These are phyloP conservation scores for Clausena lansium DNA, from an alignment of 345 rosid species.

Conservation along the genomic window DNA sequence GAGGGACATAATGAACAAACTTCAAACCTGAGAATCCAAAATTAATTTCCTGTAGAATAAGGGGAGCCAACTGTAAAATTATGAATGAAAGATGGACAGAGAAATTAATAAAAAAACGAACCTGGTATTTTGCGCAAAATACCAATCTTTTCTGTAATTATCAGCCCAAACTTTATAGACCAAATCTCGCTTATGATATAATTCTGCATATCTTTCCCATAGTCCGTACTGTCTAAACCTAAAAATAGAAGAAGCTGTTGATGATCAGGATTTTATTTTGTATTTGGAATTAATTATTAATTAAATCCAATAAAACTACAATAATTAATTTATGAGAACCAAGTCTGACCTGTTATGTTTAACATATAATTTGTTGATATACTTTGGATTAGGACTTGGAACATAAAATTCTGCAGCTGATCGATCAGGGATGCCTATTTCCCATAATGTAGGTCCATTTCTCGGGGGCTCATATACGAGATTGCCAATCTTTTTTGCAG, in stretches of 20 bases:
- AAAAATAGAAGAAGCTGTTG: conserved; percentile 9
- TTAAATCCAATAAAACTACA: too few relatives aligned
- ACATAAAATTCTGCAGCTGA: conserved; percentile 71
- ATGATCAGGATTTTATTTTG: not conserved
- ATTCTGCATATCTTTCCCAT: conserved; percentile 79
- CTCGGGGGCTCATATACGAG: conserved; percentile 72
- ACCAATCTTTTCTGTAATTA: conserved; percentile 78
- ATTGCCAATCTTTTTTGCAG: conserved; percentile 57
- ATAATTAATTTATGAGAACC: too few relatives aligned
- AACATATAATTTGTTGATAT: conserved; percentile 58
- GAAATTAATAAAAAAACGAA: conserved; percentile 2
- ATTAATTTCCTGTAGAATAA: not conserved
- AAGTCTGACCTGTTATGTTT: conserved; percentile 65
- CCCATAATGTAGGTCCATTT: conserved; percentile 87
- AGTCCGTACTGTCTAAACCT: conserved; percentile 94
- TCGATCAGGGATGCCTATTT: conserved; percentile 85
- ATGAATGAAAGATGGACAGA: too few relatives aligned
- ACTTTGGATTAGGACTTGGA: conserved; percentile 74
- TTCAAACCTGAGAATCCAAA: too few relatives aligned
- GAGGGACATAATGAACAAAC: too few relatives aligned
- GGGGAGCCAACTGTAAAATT: too few relatives aligned
- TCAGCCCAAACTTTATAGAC: conserved; percentile 67
- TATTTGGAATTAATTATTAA: too few relatives aligned
- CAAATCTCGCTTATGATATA: conserved; percentile 74
- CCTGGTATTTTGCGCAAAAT: conserved; percentile 81